Base-by-base conservation (phyloP, 768 basidiomycete genomes). In the Leucocoprinus sp. region DNA sequence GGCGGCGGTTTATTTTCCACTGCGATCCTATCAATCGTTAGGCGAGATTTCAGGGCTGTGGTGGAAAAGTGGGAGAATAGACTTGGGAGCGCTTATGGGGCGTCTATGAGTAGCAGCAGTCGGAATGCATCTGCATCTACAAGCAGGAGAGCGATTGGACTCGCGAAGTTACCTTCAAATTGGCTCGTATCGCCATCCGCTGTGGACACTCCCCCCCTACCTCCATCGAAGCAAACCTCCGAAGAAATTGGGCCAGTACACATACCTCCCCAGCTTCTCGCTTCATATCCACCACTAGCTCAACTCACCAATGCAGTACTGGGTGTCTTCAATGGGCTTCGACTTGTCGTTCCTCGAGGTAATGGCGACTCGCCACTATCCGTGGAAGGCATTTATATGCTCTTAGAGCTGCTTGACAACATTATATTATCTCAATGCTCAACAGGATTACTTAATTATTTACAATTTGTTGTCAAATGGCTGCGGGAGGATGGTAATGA, bases 231-330 rank as follows among this genome's bases (percentile, higher is more conserved):
- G 17, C 69, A 45, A 54, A 8, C 11, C 6, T 36, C 46, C 27
- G 19, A 33, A 14, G 56, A 58, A 23, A 27, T 11, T 19, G 58
- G 59, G 21, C 64, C 71, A 11, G 64, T 75, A 6, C 80, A 88
- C 54, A 68, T 78, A 9, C 86, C 89, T 0, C 89, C 91, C 0
- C 74, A 80, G 22, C 63, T 80, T 35, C 66, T 93, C 28, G 72
- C 81, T 0, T 72, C 82, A 2, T 91, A 84, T 55, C 81, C 87
- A 2, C 82, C 85, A 0, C 67, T 95, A 2, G 92, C 89, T 1
- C 63, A 70, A 31, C 73, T 77, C 48, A 72, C 82, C 33, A 96
- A 97, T 56, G 73, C 78, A 2, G 63, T 91, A 18, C 67, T 93
- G 3, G 70, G 76, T 4, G 71, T 82, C 1, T 65, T 97, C 35